phyloP scores from a whole-genome alignment of 768 basidiomycete genomes.

The Tubosaeta brunneosetosa region DNA sequence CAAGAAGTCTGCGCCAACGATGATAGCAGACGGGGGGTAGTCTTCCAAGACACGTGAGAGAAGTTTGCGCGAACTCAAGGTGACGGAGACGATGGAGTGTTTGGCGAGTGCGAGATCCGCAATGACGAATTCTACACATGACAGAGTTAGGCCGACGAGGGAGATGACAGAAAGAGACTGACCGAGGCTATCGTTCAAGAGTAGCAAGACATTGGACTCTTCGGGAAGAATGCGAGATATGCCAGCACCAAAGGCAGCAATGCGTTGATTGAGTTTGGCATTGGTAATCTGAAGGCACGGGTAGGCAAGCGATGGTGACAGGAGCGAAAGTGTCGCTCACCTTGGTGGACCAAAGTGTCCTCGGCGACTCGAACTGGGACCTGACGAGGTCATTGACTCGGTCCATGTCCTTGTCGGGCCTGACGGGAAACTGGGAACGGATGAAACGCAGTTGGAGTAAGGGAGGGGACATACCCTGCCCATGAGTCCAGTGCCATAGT shows the following conservation, averaged over 20 bases:
- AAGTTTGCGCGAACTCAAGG: slow-evolving; percentile 53
- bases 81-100: slow-evolving; percentile 64
- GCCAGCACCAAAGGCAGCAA: slow-evolving; percentile 70
- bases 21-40: slow-evolving; percentile 68
- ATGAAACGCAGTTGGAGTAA: slow-evolving; percentile 8
- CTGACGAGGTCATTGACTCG: slow-evolving; percentile 63
- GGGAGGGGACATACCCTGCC: slow-evolving; percentile 58
- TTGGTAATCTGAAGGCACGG: slow-evolving; percentile 60
- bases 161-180: slow-evolving; percentile 11
- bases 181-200: slow-evolving; percentile 80
- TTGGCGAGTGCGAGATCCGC: slow-evolving; percentile 74
- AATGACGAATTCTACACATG: slow-evolving; percentile 63
- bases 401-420: slow-evolving; percentile 68
- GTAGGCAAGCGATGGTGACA: background rate
- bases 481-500: slow-evolving; percentile 81
- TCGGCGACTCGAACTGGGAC: slow-evolving; percentile 57
- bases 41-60: slow-evolving; percentile 61
- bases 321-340: slow-evolving; percentile 35
- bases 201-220: slow-evolving; percentile 65
- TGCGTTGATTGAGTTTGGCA: slow-evolving; percentile 60
- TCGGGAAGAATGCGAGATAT: slow-evolving; percentile 53
- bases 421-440: slow-evolving; percentile 57
- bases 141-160: background rate
- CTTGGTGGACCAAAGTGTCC: slow-evolving; percentile 78
- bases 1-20: slow-evolving; percentile 64